Evolutionary conservation across 495 filamentous ascomycete genomes (phyloP), one percentile per base, ranked within the genome.

Genomic region (Neurospora sp.): DNA sequence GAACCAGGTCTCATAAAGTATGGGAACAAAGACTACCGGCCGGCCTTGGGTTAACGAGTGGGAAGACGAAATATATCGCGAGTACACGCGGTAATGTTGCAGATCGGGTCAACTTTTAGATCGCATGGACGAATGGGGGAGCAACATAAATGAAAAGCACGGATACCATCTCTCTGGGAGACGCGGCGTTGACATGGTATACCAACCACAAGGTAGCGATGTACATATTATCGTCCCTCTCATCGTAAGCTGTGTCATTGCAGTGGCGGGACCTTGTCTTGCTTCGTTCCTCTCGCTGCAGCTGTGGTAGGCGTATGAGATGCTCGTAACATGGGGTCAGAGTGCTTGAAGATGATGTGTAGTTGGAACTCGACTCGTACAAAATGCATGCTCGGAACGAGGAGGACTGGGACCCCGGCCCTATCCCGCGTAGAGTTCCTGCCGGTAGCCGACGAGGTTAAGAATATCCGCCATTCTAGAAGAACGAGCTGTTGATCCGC

Each of bases 81-180:
- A 44, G 70, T 72, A 75, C 73, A 71, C 71, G 74, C 73, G 68
- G 74, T 76, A 76, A 74, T 71, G 74, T 78, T 74, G 59, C 74
- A 80, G 69, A 68, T 69, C 69, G 75, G 44, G 37, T 38, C 27
- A 48, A 40, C 14, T 37, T 72, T 70, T 39, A 74, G 70, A 46
- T 53, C 46, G 46, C 53, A 75, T 73, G 74, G 71, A 74, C 73
- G 69, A 70, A 71, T 72, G 73, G 22, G 70, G 69, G 73, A 39
- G 71, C 39, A 44, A 74, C 77, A 79, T 80, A 78, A 74, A 77
- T 75, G 73, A 76, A 77, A 61, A 72, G 68, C 38, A 53, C 69
- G 38, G 61, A 78, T 77, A 72, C 73, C 73, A 75, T 76, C 68
- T 71, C 75, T 46, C 68, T 73, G 74, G 70, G 71, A 72, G 53